These are phyloP conservation scores for Trypanosoma lewisi DNA, from an alignment of 208 protist species.

Conservation along the genomic window DNA sequence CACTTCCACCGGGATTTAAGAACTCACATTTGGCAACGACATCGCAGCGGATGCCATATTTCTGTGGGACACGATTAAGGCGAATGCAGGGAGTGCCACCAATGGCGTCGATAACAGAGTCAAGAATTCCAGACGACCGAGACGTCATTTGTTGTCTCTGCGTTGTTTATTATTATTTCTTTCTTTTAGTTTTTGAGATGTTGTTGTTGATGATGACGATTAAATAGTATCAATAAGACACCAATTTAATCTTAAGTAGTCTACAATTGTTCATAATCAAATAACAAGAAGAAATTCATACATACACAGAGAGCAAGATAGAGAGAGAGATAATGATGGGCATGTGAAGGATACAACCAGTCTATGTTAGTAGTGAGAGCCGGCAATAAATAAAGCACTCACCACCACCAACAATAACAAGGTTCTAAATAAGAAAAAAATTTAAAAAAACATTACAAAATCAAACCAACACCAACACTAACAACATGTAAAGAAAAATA, in stretches of 20 bases:
- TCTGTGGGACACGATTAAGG: conserved; percentile 77
- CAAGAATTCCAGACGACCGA: conserved; percentile 12
- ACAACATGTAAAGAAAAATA: conserved; percentile 16
- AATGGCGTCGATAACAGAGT: conserved; percentile 73
- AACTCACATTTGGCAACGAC: conserved; percentile 92
- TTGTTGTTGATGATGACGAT: too few relatives aligned
- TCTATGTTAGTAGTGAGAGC: too few relatives aligned
- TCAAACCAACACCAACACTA: not conserved
- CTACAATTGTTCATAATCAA: not conserved
- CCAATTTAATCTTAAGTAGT: too few relatives aligned
- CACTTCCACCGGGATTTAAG: conserved; percentile 92
- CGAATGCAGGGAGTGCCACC: conserved; percentile 89
- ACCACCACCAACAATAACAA: not conserved
- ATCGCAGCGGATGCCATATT: conserved; percentile 80
- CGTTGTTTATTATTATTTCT: not conserved
- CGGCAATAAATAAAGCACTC: not conserved
- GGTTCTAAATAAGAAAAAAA: conserved; percentile 16
- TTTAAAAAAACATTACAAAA: too few relatives aligned
- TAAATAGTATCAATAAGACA: too few relatives aligned
- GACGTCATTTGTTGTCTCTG: conserved; percentile 1
- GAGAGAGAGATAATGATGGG: conserved; percentile 3
- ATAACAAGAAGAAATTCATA: conserved; percentile 3
- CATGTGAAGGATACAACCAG: too few relatives aligned
- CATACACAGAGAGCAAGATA: not conserved
- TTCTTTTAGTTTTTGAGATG: too few relatives aligned